phyloP scores from a whole-genome alignment of 2,329 filamentous ascomycete genomes.

The Phyllosticta citribraziliensis region DNA sequence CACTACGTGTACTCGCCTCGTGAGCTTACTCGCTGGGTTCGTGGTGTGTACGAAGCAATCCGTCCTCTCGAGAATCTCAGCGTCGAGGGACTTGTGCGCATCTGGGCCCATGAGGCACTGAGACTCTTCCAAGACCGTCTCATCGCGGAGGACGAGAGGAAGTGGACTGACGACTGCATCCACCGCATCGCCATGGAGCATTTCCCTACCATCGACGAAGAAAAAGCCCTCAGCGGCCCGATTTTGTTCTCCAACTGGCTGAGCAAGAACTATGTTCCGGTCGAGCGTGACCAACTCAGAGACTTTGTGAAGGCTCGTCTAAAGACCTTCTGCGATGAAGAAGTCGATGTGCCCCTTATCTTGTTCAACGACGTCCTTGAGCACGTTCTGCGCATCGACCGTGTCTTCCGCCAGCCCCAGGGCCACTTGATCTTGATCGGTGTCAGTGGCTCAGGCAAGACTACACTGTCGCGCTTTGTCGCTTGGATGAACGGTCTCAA shows the following conservation, averaged over 20 bases:
- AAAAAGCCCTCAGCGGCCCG: constrained; percentile 78
- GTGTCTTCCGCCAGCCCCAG: constrained; percentile 96
- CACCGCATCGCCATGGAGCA: constrained; percentile 77
- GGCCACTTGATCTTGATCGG: constrained; percentile 97
- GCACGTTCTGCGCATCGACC: constrained; percentile 94
- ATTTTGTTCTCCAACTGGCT: constrained; percentile 99
- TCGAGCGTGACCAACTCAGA: constrained; percentile 86
- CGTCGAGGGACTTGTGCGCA: constrained; percentile 84
- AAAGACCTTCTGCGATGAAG: constrained; percentile 98
- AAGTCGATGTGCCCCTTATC: constrained; percentile 95
- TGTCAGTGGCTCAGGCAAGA: constrained; percentile 97
- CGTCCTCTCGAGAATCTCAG: constrained; percentile 79
- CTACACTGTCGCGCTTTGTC: constrained; percentile 92
- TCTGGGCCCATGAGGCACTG: constrained; percentile 96
- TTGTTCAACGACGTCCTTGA: constrained; percentile 99
- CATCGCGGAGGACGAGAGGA: constrained; percentile 84
- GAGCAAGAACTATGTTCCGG: constrained; percentile 95
- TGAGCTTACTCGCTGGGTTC: constrained; percentile 95
- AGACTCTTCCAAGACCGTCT: constrained; percentile 96
- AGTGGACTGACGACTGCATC: constrained; percentile 88
- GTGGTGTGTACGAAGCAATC: constrained; percentile 95
- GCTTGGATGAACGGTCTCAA: constrained; percentile 99
- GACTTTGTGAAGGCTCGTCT: constrained; percentile 97
- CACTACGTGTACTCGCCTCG: constrained; percentile 99
- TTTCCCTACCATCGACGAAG: constrained; percentile 92